Conservation (phyloP, 2,329 filamentous ascomycete species). For the Diplodia seriata region DNA sequence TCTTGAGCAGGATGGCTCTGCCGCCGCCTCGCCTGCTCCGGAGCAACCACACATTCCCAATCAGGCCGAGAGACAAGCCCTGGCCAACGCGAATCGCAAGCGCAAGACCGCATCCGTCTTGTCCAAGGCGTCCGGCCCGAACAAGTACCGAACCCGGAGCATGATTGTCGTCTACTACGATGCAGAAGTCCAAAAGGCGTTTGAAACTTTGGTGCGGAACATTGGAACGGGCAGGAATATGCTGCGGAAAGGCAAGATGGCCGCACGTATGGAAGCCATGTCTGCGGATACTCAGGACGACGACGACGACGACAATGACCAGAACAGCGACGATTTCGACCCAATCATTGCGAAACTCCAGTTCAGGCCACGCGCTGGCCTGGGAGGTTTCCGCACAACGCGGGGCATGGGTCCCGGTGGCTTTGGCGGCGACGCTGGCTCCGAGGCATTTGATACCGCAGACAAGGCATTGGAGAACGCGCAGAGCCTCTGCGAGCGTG, state of each 20-base stretch:
- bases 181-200: conserved; percentile 80
- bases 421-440: conserved; percentile 32
- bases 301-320: conserved; percentile 41
- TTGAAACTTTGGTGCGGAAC: conserved; percentile 82
- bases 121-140: conserved; percentile 51
- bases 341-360: conserved; percentile 44
- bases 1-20: conserved; percentile 33
- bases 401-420: conserved; percentile 37
- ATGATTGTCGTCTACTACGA: conserved; percentile 94
- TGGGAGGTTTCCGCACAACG: conserved; percentile 41
- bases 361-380: conserved; percentile 44
- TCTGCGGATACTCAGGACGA: conserved; percentile 43
- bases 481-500: conserved; percentile 82
- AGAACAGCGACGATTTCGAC: conserved; percentile 41
- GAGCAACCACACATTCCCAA: conserved; percentile 35
- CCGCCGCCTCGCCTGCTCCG: conserved; percentile 36
- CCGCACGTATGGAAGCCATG: conserved; percentile 69
- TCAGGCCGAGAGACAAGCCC: conserved; percentile 34
- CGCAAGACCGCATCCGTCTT: conserved; percentile 53
- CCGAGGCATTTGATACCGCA: conserved; percentile 63
- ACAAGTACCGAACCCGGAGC: conserved; percentile 71
- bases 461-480: conserved; percentile 82
- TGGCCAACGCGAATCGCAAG: conserved; percentile 43
- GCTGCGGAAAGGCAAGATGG: conserved; percentile 87
- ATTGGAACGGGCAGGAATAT: conserved; percentile 81